Base-by-base conservation (phyloP, 768 basidiomycete genomes). In the Gloeopeniophorella convolvens region DNA sequence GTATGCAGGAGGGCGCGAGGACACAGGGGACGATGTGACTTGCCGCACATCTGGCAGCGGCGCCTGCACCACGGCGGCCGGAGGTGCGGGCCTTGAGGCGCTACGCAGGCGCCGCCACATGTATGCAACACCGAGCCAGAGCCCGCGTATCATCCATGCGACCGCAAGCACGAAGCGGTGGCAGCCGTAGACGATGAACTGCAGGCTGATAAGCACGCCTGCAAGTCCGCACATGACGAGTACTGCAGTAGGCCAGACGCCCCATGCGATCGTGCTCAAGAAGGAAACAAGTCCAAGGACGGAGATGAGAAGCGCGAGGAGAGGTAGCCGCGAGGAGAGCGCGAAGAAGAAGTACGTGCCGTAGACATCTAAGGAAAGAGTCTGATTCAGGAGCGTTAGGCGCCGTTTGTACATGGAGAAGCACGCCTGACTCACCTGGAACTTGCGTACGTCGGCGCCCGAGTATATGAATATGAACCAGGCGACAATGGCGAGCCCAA, bases 381-480 rank as follows among this genome's bases (percentile, higher is more conserved):
- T 55, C 75, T 80, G 63, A 13, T 20, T 42, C 28, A 42, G 40
- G 21, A 2, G 54, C 12, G 9, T 40, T 1, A 10, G 50, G 10
- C 16, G 4, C 5, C 4, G 21, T 44, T 21, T 44, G 47, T 27
- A 23, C 33, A 15, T n/a, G 21, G 10, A 50, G 34, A 20, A 24
- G 41, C 50, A 13, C 36, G 26, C n/a, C 27, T 12, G n/a, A 64
- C 75, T 31, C 50, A 82, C 83, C 48, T 75, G 71, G 57, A 84
- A 83, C 11, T 75, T 80, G 0, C 64, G 56, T 0, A 74, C 55
- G 46, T 76, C 72, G 3, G 68, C 72, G 64, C 79, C 78, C 54
- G 68, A 73, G 62, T 87, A 89, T 2, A 70, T 68, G 4, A 88
- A 64, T 18, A 85, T 62, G 63, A 85, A 80, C 82, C 82, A 87